These are phyloP conservation scores for Microdochium paspali DNA, from an alignment of 2,329 filamentous ascomycete genomes.

Conservation along the genomic window DNA sequence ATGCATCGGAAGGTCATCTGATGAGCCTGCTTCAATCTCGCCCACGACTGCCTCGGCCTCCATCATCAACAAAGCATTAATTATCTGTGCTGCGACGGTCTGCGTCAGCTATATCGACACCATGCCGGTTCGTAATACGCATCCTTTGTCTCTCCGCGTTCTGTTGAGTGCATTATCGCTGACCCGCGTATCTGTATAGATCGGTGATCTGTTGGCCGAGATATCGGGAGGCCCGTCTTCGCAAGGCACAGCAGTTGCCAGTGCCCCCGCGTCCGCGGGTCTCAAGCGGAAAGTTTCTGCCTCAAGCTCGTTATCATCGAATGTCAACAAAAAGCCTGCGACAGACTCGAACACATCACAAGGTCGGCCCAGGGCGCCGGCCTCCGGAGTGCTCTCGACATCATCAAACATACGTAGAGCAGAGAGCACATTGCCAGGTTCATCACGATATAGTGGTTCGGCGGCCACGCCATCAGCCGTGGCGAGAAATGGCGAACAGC, in stretches of 20 bases:
- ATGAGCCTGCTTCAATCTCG: background rate
- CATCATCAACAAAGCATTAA: background rate
- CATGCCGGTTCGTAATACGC: conserved; percentile 25
- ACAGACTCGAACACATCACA: background rate
- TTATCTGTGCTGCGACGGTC: background rate
- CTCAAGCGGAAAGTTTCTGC: conserved; percentile 46
- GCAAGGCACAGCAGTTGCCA: background rate
- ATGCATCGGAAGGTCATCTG: background rate
- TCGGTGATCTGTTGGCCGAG: conserved; percentile 49
- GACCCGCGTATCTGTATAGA: conserved; percentile 24
- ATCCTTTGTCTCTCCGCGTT: background rate
- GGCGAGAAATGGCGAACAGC: background rate
- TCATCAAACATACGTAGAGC: background rate
- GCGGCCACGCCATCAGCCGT: background rate
- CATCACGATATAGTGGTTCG: background rate
- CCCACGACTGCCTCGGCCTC: background rate
- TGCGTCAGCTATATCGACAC: conserved; percentile 6
- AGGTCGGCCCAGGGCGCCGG: background rate
- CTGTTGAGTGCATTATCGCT: conserved; percentile 5
- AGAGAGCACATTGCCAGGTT: background rate
- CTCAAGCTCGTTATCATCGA: conserved; percentile 10
- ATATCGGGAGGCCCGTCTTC: conserved; percentile 42
- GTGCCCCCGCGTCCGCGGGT: conserved; percentile 17
- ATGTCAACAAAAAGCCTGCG: conserved; percentile 10
- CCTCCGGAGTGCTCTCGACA: background rate